These are phyloP conservation scores for Saturnispora quitensis DNA, from an alignment of 805 yeast species.

Conservation along the genomic window DNA sequence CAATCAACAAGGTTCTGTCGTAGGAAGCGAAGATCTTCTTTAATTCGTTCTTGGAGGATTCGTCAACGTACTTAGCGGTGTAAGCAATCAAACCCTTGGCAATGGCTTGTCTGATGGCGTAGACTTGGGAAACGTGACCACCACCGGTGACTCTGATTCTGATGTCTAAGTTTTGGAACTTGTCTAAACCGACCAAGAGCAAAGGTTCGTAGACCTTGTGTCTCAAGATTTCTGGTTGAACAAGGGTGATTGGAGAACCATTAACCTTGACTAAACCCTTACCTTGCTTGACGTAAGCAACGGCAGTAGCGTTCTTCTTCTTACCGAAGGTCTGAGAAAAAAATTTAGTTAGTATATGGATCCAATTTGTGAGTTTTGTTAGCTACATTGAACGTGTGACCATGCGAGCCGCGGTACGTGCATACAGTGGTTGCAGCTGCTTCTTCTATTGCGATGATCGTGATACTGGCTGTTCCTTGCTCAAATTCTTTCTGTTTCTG, in stretches of 20 bases:
- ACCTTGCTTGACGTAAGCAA: constrained; percentile 99
- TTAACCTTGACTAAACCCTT: constrained; percentile 98
- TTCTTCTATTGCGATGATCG: no score
- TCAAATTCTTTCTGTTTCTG: no score
- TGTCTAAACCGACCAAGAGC: constrained; percentile 96
- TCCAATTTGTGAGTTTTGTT: no score
- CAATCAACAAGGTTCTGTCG: constrained; percentile 99
- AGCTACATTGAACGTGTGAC: no score
- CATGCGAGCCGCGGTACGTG: no score
- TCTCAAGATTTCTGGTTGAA: constrained; percentile 97
- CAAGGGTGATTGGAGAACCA: constrained; percentile 98
- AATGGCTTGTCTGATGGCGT: constrained; percentile 99
- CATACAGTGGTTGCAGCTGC: no score
- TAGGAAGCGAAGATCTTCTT: constrained; percentile 95
- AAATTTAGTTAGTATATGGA: no score
- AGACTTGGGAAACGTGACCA: constrained; percentile 99
- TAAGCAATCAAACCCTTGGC: constrained; percentile 99
- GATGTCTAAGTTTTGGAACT: constrained; percentile 96
- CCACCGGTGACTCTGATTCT: constrained; percentile 99
- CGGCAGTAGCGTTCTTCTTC: constrained; percentile 99
- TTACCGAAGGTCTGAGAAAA: constrained; percentile 89
- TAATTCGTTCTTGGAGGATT: constrained; percentile 98
- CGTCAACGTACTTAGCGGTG: constrained; percentile 99
- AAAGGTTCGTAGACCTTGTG: constrained; percentile 99
- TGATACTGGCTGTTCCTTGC: no score